Conservation (phyloP, 495 filamentous ascomycete species). For the Xylaria palmicola region DNA sequence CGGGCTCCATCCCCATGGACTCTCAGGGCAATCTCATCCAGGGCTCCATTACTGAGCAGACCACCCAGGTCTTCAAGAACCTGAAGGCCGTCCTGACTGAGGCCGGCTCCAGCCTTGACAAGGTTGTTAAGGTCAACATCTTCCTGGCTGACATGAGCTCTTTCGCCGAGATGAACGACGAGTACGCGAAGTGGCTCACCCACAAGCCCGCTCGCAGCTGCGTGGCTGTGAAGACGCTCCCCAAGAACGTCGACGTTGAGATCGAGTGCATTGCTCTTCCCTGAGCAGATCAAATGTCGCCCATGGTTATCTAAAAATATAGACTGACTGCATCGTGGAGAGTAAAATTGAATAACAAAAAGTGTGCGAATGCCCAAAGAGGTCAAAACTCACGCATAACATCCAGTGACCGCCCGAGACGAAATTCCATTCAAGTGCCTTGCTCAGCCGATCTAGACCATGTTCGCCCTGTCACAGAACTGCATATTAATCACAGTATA, state of each 20-base stretch:
- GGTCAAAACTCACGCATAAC: too few species aligned
- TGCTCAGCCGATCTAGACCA: too few species aligned
- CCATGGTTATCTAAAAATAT: background rate
- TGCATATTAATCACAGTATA: too few species aligned
- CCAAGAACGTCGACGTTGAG: constrained; percentile 87
- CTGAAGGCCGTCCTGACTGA: constrained; percentile 73
- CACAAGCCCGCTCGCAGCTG: constrained; percentile 92
- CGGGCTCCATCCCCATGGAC: constrained; percentile 87
- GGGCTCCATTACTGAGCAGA: constrained; percentile 76
- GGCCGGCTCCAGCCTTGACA: constrained; percentile 71
- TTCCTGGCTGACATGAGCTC: constrained; percentile 84
- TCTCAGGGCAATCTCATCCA: constrained; percentile 68
- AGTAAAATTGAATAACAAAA: too few species aligned
- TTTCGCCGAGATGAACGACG: constrained; percentile 82
- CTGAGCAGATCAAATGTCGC: constrained; percentile 31
- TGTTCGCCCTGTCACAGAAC: too few species aligned
- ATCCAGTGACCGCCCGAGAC: too few species aligned
- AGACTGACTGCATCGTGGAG: too few species aligned
- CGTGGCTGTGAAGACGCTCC: constrained; percentile 85
- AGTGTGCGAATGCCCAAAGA: too few species aligned
- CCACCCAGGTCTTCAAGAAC: constrained; percentile 72
- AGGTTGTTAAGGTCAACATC: constrained; percentile 79
- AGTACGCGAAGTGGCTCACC: constrained; percentile 83
- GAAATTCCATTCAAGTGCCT: too few species aligned
- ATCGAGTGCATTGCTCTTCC: constrained; percentile 86